Evolutionary conservation across 129 eudicot genomes (phyloP), one percentile per base, ranked within the genome.

Genomic region (Sambucus nigra): DNA sequence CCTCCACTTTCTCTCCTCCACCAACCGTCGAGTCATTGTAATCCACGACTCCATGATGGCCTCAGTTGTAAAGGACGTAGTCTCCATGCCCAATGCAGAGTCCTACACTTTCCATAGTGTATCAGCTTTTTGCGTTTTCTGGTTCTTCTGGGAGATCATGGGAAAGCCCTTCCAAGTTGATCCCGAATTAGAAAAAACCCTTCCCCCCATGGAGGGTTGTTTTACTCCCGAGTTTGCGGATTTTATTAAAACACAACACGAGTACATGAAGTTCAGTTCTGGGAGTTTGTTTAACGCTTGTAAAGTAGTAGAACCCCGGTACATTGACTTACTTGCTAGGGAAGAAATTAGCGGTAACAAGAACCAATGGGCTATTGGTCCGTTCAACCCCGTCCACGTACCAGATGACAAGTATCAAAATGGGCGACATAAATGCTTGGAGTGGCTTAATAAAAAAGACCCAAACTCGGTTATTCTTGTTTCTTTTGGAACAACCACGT

Each of bases 21-120:
- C 65, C 50, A 35, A 68, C 6, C 60, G 29, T 25, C 78, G 80
- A 19, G 45, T 85, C 2, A 69, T 81, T 21, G 47, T 86, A 5
- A 78, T 86, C 21, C 81, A 86, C 24, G 95, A 86, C 49, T 62
- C 72, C 26, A 66, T 75, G 20, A 78, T 86, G 81, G 65, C 77
- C 1, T 57, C 65, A 0, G 87, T 78, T 5, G 72, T 78, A 21
- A 87, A 86, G 63, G 95, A 78, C 48, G 49, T 76, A 15, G 56
- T 60, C 28, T 60, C 51, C 0, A 69, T 80, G 7, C 73, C 75
- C 9, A 84, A 80, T 42, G 82, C 82, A 0, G 94, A 80, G 45
- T 60, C 81, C 14, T 79, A 79, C 50, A 56, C 70, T 10, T 76
- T 84, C 46, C 68, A 66, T 57, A 58, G 84, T 31, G 69, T 71